A percentile compares a stretch with the other conserved stretches of the same genome.
These are phyloP conservation scores for Alternaria atra DNA, from an alignment of 2,329 filamentous ascomycete species.

Conservation along the genomic window DNA sequence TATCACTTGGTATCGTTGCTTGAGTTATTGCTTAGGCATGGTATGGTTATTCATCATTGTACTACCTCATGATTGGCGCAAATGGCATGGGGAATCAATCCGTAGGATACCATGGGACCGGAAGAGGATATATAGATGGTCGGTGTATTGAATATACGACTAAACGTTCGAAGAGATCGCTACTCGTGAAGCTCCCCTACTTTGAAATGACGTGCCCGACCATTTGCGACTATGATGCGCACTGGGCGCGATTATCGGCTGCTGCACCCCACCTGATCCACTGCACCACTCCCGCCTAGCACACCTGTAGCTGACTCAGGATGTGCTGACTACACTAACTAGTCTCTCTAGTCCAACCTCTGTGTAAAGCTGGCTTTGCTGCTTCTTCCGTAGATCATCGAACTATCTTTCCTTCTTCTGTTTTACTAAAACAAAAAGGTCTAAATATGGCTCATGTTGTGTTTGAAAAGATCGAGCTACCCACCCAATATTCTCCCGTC, in stretches of 20 bases:
- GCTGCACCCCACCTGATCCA: not conserved
- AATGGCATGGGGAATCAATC: not conserved
- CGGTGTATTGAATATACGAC: not conserved
- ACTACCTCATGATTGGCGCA: not conserved
- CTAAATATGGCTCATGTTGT: too few relatives aligned
- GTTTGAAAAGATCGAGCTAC: too few relatives aligned
- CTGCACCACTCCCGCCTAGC: not conserved
- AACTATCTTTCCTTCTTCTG: not conserved
- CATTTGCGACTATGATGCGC: too few relatives aligned
- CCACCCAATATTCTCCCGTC: too few relatives aligned
- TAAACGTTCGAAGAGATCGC: too few relatives aligned
- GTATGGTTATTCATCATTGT: conserved; percentile 3
- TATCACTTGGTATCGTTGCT: not conserved
- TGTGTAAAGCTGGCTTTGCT: not conserved
- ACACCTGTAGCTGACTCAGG: not conserved
- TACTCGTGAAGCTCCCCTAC: too few relatives aligned
- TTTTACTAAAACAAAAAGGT: not conserved
- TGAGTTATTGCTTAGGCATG: conserved; percentile 1
- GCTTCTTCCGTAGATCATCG: not conserved
- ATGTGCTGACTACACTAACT: not conserved
- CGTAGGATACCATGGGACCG: conserved; percentile 1
- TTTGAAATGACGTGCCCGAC: too few relatives aligned
- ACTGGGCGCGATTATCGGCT: not conserved
- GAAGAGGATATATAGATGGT: not conserved
- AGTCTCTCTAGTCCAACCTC: not conserved